Evolutionary conservation across 768 basidiomycete species (phyloP).

Genomic region (Xanthoconium purpureum): DNA sequence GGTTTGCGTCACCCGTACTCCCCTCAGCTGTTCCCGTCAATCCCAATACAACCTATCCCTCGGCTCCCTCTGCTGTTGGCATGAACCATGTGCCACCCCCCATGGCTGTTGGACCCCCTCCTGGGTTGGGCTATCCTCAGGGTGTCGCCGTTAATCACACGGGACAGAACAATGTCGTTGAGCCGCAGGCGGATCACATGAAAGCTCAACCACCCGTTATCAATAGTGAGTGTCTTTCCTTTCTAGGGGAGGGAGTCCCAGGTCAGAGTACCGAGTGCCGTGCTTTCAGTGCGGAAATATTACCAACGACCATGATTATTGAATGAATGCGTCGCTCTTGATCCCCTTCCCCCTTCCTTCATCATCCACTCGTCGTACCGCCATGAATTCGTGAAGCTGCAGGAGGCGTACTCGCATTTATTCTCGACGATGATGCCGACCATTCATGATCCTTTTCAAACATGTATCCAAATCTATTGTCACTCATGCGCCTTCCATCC

Average conservation of each 20-base stretch:
- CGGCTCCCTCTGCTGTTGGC: conserved; percentile 12
- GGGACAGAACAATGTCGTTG: conserved; percentile 15
- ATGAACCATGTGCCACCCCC: conserved; percentile 12
- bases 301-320: conserved; percentile 63
- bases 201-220: conserved; percentile 19
- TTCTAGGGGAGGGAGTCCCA: conserved; percentile 71
- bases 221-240: conserved; percentile 67
- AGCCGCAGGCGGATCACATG: conserved; percentile 27
- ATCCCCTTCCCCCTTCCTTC: conserved; percentile 21
- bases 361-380: conserved; percentile 23
- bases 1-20: conserved; percentile 46
- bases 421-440: conserved; percentile 23
- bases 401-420: conserved; percentile 21
- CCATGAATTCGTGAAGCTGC: conserved; percentile 28
- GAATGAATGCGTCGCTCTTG: conserved; percentile 34
- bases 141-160: conserved; percentile 27
- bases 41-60: conserved; percentile 9
- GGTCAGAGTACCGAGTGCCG: conserved; percentile 86
- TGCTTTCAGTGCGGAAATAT: conserved; percentile 88
- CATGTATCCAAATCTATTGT: conserved; percentile 3
- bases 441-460: conserved; percentile 13
- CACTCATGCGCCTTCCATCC: conserved; percentile 5
- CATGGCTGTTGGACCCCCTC: conserved; percentile 58
- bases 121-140: conserved; percentile 54
- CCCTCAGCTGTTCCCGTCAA: conserved; percentile 16